These are phyloP conservation scores for Malassezia arunalokei DNA, from an alignment of 1,284 basidiomycete genomes.

Conservation along the genomic window DNA sequence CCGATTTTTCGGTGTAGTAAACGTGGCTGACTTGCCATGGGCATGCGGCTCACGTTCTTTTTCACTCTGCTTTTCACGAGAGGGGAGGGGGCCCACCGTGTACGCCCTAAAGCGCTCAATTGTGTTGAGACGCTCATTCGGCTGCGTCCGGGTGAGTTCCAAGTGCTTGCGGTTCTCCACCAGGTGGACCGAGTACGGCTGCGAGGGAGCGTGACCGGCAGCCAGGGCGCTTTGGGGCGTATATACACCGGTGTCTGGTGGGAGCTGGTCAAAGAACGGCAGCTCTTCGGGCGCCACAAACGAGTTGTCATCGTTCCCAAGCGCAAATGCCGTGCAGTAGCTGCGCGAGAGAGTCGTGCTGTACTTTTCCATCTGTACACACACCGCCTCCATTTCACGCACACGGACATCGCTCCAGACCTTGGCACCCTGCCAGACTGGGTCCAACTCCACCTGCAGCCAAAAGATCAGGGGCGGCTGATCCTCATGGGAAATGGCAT, in stretches of 20 bases:
- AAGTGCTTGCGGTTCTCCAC: constrained; percentile 27
- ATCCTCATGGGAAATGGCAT: constrained; percentile 24
- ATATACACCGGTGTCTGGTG: neutral
- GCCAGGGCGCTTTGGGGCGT: constrained; percentile 2
- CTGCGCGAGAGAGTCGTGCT: constrained; percentile 39
- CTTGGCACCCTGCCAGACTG: constrained; percentile 27
- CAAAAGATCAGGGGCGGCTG: constrained; percentile 36
- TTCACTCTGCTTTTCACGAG: constrained; percentile 1
- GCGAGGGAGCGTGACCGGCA: neutral
- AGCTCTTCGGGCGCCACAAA: neutral
- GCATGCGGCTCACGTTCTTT: neutral
- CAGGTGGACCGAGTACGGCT: constrained; percentile 31
- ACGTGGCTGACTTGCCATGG: neutral
- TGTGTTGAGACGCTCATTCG: constrained; percentile 24
- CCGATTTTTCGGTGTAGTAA: neutral
- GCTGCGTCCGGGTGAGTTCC: constrained; percentile 27
- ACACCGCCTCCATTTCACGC: constrained; percentile 43
- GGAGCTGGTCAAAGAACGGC: neutral
- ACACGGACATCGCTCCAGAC: constrained; percentile 36
- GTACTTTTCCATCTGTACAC: constrained; percentile 41
- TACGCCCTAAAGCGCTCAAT: constrained; percentile 37
- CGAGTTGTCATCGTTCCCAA: constrained; percentile 20
- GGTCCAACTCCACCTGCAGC: constrained; percentile 42
- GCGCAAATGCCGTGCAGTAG: constrained; percentile 35
- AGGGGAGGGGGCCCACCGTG: constrained; percentile 36